A percentile compares a stretch with the other conserved stretches of the same genome.
These are phyloP conservation scores for Trichoderma koningii DNA, from an alignment of 2,329 filamentous ascomycete species.

Conservation along the genomic window DNA sequence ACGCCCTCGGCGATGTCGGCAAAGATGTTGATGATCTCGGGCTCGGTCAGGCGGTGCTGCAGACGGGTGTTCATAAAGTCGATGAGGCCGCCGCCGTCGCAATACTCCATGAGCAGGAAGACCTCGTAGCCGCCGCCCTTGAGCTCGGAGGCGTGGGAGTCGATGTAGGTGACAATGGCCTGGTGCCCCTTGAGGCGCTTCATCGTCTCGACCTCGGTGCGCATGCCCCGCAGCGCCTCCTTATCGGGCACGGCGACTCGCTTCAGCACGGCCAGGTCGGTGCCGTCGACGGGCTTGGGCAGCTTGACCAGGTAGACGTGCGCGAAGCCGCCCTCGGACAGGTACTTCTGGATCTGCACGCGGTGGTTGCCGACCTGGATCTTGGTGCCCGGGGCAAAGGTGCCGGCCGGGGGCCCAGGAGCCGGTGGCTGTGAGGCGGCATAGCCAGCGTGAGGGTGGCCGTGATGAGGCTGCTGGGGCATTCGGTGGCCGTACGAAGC, in stretches of 20 bases:
- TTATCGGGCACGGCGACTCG: conserved; percentile 96
- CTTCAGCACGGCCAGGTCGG: conserved; percentile 84
- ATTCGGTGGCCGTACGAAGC: conserved; percentile 43
- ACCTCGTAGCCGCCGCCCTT: conserved; percentile 95
- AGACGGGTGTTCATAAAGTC: conserved; percentile 99
- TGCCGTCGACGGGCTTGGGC: conserved; percentile 72
- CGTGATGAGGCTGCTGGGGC: conserved; percentile 38
- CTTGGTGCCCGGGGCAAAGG: conserved; percentile 91
- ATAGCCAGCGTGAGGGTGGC: conserved; percentile 46
- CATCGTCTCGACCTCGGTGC: conserved; percentile 99
- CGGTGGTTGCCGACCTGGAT: conserved; percentile 93
- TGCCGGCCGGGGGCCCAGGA: conserved; percentile 67
- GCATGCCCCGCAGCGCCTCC: conserved; percentile 90
- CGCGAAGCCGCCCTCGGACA: conserved; percentile 96
- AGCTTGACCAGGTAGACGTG: conserved; percentile 97
- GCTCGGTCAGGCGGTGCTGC: conserved; percentile 94
- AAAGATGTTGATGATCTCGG: conserved; percentile 96
- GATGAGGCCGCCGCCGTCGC: conserved; percentile 90
- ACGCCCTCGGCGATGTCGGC: conserved; percentile 94
- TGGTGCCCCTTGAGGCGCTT: conserved; percentile 97
- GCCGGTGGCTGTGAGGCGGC: conserved; percentile 45
- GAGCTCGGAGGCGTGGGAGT: conserved; percentile 94
- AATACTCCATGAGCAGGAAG: conserved; percentile 97
- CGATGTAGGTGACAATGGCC: conserved; percentile 96
- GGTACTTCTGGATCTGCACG: conserved; percentile 93